These are phyloP conservation scores for Gigaspora rosea DNA, from an alignment of 192 early-diverging fungal species.

Conservation along the genomic window DNA sequence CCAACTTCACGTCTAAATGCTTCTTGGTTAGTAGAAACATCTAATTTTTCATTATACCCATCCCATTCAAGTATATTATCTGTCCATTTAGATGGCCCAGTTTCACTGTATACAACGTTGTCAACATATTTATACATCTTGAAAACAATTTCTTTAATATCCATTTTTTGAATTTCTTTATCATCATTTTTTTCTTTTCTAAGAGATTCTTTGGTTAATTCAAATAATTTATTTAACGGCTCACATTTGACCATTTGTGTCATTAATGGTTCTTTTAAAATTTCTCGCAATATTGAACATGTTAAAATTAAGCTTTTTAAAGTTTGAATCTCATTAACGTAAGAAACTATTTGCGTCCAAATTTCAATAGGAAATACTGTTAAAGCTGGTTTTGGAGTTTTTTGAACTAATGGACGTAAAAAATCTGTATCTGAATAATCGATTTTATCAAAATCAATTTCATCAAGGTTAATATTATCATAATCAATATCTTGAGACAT, in stretches of 20 bases:
- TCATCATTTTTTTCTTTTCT: background rate
- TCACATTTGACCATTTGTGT: background rate
- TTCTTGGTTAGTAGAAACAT: slow-evolving; percentile 3
- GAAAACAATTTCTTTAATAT: slow-evolving; percentile 7
- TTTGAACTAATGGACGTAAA: background rate
- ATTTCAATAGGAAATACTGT: slow-evolving; percentile 25
- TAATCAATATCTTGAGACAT: background rate
- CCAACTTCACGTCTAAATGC: slow-evolving; percentile 26
- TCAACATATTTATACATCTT: slow-evolving; percentile 33
- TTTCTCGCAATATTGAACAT: background rate
- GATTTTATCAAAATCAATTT: slow-evolving; percentile 11
- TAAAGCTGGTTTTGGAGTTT: slow-evolving; percentile 2
- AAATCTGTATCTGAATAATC: slow-evolving; percentile 1
- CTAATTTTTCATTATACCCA: slow-evolving; percentile 1
- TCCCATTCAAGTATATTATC: slow-evolving; percentile 32
- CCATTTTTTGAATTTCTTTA: background rate
- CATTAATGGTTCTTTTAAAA: background rate
- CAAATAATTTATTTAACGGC: background rate
- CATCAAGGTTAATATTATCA: background rate
- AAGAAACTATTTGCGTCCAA: slow-evolving; percentile 20
- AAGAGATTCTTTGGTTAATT: background rate
- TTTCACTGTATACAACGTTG: background rate
- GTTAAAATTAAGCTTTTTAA: background rate
- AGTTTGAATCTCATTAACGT: slow-evolving; percentile 8
- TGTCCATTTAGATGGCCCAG: slow-evolving; percentile 27